Conservation (phyloP, 352 stramenopile species). For the Globisporangium sylvaticum region DNA sequence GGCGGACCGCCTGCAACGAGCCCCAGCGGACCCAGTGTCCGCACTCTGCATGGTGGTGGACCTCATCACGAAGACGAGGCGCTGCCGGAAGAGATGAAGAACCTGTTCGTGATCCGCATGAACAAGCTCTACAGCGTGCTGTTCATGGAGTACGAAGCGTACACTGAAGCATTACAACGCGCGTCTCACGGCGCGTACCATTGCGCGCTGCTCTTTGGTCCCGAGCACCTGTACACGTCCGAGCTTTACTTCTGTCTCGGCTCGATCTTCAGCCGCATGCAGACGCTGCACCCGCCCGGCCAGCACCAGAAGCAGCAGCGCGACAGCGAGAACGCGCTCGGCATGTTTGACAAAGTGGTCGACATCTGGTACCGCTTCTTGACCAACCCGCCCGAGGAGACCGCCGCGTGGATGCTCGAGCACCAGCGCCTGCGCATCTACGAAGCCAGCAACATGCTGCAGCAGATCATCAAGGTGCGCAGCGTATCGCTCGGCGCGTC, state of each 20-base stretch:
- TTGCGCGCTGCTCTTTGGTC: slow-evolving; percentile 61
- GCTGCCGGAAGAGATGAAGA: slow-evolving; percentile 53
- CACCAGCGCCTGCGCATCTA: slow-evolving; percentile 55
- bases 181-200: slow-evolving; percentile 69
- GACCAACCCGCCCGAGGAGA: slow-evolving; percentile 62
- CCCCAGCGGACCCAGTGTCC: not conserved
- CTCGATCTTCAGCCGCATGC: slow-evolving; percentile 52
- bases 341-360: slow-evolving; percentile 75
- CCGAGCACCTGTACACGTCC: slow-evolving; percentile 69
- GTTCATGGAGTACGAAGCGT: slow-evolving; percentile 46
- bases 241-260: slow-evolving; percentile 75
- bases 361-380: slow-evolving; percentile 79
- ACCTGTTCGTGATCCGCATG: slow-evolving; percentile 61
- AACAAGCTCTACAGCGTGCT: slow-evolving; percentile 71
- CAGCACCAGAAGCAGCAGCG: slow-evolving; percentile 13
- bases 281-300: slow-evolving; percentile 25
- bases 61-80: slow-evolving; percentile 10
- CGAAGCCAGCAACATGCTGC: slow-evolving; percentile 54
- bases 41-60: slow-evolving; percentile 3
- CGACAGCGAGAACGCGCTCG: slow-evolving; percentile 46
- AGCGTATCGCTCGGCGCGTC: slow-evolving; percentile 32
- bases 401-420: slow-evolving; percentile 57
- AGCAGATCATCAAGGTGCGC: slow-evolving; percentile 43
- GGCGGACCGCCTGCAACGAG: not conserved
- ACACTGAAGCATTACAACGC: slow-evolving; percentile 50